Conservation (phyloP, 495 filamentous ascomycete genomes). For the Aspergillus carlsbadensis region DNA sequence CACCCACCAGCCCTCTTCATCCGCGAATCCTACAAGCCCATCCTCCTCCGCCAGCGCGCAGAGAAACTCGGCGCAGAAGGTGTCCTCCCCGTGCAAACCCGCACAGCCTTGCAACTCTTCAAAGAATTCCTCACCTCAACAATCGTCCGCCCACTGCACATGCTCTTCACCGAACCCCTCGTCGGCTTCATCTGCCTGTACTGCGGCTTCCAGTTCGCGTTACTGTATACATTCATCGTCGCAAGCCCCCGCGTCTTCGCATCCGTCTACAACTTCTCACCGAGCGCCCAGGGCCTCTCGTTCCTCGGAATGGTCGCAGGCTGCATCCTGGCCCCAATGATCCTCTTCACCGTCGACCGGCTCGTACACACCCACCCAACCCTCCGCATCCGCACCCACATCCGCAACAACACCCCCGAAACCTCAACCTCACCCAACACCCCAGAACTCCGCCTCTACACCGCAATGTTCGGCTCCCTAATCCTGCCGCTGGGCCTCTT, state of each 20-base stretch:
- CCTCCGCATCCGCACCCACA: slow-evolving; percentile 57
- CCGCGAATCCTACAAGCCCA: slow-evolving; percentile 53
- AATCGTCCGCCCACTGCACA: slow-evolving; percentile 46
- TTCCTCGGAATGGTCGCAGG: slow-evolving; percentile 75
- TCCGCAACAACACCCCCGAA: slow-evolving; percentile 62
- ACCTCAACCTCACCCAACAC: too few relatives aligned
- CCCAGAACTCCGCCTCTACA: slow-evolving; percentile 71
- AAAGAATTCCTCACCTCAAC: slow-evolving; percentile 35
- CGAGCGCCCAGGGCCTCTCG: slow-evolving; percentile 63
- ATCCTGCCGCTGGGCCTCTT: slow-evolving; percentile 68
- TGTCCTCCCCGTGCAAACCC: slow-evolving; percentile 56
- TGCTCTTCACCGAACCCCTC: slow-evolving; percentile 64
- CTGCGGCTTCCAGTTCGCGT: slow-evolving; percentile 67
- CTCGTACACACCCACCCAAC: slow-evolving; percentile 68
- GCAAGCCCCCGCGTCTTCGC: slow-evolving; percentile 76
- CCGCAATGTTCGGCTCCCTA: slow-evolving; percentile 64
- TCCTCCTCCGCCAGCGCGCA: slow-evolving; percentile 36
- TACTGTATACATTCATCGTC: slow-evolving; percentile 59
- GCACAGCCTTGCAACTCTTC: slow-evolving; percentile 40
- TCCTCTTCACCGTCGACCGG: slow-evolving; percentile 58
- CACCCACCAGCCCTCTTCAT: slow-evolving; percentile 36
- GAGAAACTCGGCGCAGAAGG: slow-evolving; percentile 8
- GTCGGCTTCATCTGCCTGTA: slow-evolving; percentile 52
- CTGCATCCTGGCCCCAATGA: slow-evolving; percentile 45
- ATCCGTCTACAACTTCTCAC: slow-evolving; percentile 65